A percentile compares a stretch with the other conserved stretches of the same genome.
Evolutionary conservation across 2,329 filamentous ascomycete genomes (phyloP).

Genomic region (Cercospora zeina): DNA sequence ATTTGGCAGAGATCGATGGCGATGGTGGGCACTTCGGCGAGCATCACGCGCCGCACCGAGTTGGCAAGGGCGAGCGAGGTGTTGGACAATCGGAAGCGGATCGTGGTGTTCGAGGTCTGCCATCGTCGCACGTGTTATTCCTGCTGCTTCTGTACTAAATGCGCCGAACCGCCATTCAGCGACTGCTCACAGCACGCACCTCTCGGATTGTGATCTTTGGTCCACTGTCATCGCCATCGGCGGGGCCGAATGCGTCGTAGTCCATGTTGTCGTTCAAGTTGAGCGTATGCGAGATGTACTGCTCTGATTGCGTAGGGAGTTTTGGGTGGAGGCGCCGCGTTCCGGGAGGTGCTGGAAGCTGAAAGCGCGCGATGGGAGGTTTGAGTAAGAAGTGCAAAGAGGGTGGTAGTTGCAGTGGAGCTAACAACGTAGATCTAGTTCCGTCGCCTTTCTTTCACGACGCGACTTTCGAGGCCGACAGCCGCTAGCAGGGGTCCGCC

Average conservation of each 20-base stretch:
- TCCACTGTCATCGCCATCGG: constrained; percentile 31
- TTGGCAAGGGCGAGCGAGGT: constrained; percentile 92
- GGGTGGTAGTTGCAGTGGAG: not conserved
- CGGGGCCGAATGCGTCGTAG: constrained; percentile 27
- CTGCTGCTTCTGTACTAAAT: constrained; percentile 9
- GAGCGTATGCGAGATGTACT: not conserved
- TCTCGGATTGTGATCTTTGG: constrained; percentile 49
- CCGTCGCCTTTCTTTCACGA: constrained; percentile 2
- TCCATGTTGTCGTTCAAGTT: constrained; percentile 27
- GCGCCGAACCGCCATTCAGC: not conserved
- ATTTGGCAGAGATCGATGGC: constrained; percentile 95
- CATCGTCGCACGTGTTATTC: constrained; percentile 10
- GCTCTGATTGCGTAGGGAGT: not conserved
- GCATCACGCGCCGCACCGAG: constrained; percentile 83
- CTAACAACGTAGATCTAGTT: too few species aligned
- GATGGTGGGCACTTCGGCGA: constrained; percentile 90
- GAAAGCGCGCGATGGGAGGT: not conserved
- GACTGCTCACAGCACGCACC: constrained; percentile 35
- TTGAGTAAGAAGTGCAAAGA: not conserved
- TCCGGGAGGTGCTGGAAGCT: not conserved
- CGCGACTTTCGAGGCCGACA: constrained; percentile 9
- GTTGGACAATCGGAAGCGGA: constrained; percentile 88
- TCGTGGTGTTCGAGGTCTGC: constrained; percentile 70
- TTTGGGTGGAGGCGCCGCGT: not conserved
- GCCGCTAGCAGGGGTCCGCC: not conserved